Evolutionary conservation across 2,329 filamentous ascomycete genomes (phyloP).

Genomic region (Xylariaceae sp.): DNA sequence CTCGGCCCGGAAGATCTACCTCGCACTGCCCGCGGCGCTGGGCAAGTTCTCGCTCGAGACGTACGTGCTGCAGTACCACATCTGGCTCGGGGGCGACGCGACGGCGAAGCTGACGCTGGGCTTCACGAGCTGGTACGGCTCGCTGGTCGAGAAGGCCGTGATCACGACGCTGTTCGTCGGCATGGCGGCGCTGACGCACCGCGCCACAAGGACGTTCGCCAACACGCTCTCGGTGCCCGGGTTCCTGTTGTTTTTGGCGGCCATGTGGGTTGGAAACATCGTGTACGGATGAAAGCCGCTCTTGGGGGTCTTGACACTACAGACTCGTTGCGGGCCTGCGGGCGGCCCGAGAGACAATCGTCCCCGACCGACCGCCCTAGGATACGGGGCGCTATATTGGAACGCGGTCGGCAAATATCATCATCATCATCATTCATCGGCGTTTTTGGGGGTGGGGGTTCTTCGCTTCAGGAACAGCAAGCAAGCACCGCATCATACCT

Average conservation of each 20-base stretch:
- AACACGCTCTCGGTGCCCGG: conserved; percentile 8
- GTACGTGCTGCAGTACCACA: conserved; percentile 53
- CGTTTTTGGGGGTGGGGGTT: no score
- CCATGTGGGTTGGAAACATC: conserved; percentile 18
- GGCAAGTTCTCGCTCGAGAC: conserved; percentile 52
- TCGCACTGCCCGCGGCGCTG: conserved; percentile 42
- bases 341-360: no score
- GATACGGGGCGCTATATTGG: no score
- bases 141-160: conserved; percentile 17
- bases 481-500: no score
- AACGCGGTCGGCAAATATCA: no score
- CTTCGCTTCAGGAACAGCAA: no score
- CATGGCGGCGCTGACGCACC: conserved; percentile 15
- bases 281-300: conserved; percentile 16
- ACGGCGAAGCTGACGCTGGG: conserved; percentile 36
- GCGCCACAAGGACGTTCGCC: conserved; percentile 15
- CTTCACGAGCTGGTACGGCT: conserved; percentile 10
- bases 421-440: no score
- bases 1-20: conserved; percentile 34
- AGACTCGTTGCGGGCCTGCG: no score
- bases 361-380: no score
- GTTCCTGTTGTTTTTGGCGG: conserved; percentile 12
- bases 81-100: conserved; percentile 53
- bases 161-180: conserved; percentile 19
- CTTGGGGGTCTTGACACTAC: no score